Evolutionary conservation across 1,284 basidiomycete genomes (phyloP).

Genomic region (Boletus smithii): DNA sequence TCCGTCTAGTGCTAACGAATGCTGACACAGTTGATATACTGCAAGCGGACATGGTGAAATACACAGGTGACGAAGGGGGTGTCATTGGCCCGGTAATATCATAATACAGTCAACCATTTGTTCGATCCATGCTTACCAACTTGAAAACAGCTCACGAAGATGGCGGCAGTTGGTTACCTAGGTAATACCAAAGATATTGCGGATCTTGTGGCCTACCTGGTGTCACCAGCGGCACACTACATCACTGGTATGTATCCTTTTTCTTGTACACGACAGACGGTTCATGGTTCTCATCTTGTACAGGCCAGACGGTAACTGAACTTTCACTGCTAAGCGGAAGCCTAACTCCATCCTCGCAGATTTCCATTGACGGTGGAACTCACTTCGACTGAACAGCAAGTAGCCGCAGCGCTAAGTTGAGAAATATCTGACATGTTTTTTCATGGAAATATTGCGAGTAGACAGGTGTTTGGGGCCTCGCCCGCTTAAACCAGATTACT

Average conservation of each 20-base stretch:
- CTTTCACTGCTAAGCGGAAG: neutral
- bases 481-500: too few species aligned
- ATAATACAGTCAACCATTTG: too few species aligned
- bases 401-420: too few species aligned
- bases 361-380: slow-evolving; percentile 26
- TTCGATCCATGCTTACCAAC: slow-evolving; percentile 2
- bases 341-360: slow-evolving; percentile 9
- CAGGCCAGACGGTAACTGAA: slow-evolving; percentile 31
- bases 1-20: neutral
- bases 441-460: too few species aligned
- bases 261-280: neutral
- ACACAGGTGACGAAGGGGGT: slow-evolving; percentile 16
- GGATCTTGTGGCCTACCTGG: slow-evolving; percentile 36
- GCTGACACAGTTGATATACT: slow-evolving; percentile 15
- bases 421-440: too few species aligned
- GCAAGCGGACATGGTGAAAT: slow-evolving; percentile 16
- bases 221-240: slow-evolving; percentile 35
- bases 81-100: slow-evolving; percentile 14
- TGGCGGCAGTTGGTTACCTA: slow-evolving; percentile 22
- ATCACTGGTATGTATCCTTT: slow-evolving; percentile 33
- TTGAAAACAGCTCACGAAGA: slow-evolving; percentile 13
- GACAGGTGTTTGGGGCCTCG: too few species aligned
- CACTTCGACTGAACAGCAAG: slow-evolving; percentile 22
- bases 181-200: slow-evolving; percentile 37
- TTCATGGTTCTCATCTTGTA: neutral